Evolutionary conservation across 192 early-diverging fungal genomes (phyloP), one percentile per base, ranked within the genome.

Genomic region (Martensiomyces pterosporus): DNA sequence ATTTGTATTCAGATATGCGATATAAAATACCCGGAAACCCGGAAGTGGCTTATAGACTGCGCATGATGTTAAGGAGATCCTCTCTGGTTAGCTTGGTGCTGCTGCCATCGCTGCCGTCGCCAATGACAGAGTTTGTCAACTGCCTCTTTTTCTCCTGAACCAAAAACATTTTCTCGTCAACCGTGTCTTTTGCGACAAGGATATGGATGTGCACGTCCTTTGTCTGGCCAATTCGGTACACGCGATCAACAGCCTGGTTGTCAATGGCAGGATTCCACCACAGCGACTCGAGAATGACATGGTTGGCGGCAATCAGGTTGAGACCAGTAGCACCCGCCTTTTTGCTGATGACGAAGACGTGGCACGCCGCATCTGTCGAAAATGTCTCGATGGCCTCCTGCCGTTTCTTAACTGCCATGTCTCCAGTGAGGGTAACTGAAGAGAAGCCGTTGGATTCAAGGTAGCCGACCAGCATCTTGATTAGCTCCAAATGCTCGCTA

Each of bases 231-330:
- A 92, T 96, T 41, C 94, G 84, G 69, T 94, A 89, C 13, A 91
- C 89, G 29, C 94, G 80, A 10, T 91, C 90, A 77, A 93, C 90
- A 9, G 92, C 92, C 66, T 93, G 91, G 27, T 86, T 49, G 57
- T 97, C 91, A 60, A 89, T 90, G 48, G 94, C 89, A 3, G 93
- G 94, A 52, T 94, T 95, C 85, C 84, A 85, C 90, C 90, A 93
- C 33, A 87, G 62, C 47, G 89, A 85, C 60, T 89, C 74, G 23
- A 93, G 48, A 24, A 93, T 83, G 4, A 92, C 83, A 15, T 78
- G 75, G 68, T 80, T 87, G 0, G 84, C 84, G 3, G 52, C 62
- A 9, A 68, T 76, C 15, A 88, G 49, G 47, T 93, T 93, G 16
- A 90, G 63, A 9, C 86, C 91, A 39, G 87, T 55, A 1, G 79